Conservation (phyloP, 352 stramenopile species). For the Globisporangium uncinulatum region DNA sequence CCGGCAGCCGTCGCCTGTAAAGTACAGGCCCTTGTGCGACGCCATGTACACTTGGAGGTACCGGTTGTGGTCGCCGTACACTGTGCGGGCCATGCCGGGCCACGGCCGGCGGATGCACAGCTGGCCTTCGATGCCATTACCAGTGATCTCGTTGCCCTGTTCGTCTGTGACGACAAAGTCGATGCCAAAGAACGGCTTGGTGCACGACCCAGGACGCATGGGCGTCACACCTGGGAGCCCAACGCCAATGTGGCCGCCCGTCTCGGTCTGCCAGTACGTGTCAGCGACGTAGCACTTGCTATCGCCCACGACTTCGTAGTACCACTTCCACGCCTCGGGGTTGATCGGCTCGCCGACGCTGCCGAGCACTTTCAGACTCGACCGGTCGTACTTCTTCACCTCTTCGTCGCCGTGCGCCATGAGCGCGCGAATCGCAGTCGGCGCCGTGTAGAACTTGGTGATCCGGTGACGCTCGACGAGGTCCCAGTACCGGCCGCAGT, state of each 20-base stretch:
- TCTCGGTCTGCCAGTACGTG: conserved; percentile 99
- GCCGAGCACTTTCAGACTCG: conserved; percentile 92
- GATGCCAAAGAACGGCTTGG: conserved; percentile 96
- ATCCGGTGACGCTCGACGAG: conserved; percentile 96
- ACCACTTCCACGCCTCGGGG: conserved; percentile 96
- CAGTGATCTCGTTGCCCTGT: conserved; percentile 84
- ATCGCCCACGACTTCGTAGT: conserved; percentile 92
- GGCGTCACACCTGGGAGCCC: conserved; percentile 89
- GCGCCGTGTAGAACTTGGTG: conserved; percentile 93
- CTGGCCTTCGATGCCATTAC: conserved; percentile 89
- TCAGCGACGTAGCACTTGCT: conserved; percentile 92
- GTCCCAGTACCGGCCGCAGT: conserved; percentile 95
- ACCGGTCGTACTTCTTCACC: conserved; percentile 93
- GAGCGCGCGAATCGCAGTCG: conserved; percentile 96
- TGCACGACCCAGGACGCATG: conserved; percentile 92
- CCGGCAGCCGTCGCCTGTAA: conserved; percentile 88
- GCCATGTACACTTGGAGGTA: conserved; percentile 96
- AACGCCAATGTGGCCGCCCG: conserved; percentile 93
- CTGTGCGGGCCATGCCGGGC: conserved; percentile 95
- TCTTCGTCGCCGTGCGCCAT: conserved; percentile 94
- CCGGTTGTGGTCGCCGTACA: conserved; percentile 92
- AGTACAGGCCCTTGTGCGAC: conserved; percentile 97
- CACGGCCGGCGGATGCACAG: conserved; percentile 94
- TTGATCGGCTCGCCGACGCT: conserved; percentile 99
- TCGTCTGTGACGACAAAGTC: conserved; percentile 85